Evolutionary conservation across 768 basidiomycete genomes (phyloP), one percentile per base, ranked within the genome.

Genomic region (Pleurotus sapidus): DNA sequence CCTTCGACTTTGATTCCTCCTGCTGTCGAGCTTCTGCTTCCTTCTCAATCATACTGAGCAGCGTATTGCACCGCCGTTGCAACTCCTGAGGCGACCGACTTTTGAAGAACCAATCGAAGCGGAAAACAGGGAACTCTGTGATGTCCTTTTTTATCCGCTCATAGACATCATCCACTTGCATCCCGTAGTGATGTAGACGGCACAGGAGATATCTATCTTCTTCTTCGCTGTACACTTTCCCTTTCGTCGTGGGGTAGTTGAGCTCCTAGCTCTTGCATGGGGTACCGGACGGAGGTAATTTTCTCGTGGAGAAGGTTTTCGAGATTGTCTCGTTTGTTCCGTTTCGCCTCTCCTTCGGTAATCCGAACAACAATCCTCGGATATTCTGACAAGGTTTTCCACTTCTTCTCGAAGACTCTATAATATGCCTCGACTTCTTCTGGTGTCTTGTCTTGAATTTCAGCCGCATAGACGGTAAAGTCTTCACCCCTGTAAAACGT

Each of bases 41-140:
- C 76, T 95, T 96, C 74, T 93, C 88, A 60, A 99, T 91, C 84
- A 97, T 92, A 8, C 86, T 79, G 24, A 97, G 65, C 38, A 98
- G 68, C 2, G 96, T 97, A 63, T 88, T 88, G 65, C 94, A 97
- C 55, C 96, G 76, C 61, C 96, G 77, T 65, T 88, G 86, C 57
- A 98, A 73, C 72, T 98, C 96, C 65, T 92, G 87, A 2, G 93
- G 87, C 9, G 90, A 92, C 55, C 96, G 77, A 61, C 92, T 93
- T 78, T 96, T 95, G 80, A 95, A 89, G 77, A 97, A 98, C 96
- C 95, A 98, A 67, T 98, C 95, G 65, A 98, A 98, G 18, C 95
- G 80, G 76, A 98, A 99, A 12, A 95, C 90, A 1, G 96, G 95
- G 72, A 95, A 98, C 73, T 98, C 95, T 14, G 86, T 88, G 61